These are phyloP conservation scores for Termitomyces bulborhizus DNA, from an alignment of 768 basidiomycete genomes.

Conservation along the genomic window DNA sequence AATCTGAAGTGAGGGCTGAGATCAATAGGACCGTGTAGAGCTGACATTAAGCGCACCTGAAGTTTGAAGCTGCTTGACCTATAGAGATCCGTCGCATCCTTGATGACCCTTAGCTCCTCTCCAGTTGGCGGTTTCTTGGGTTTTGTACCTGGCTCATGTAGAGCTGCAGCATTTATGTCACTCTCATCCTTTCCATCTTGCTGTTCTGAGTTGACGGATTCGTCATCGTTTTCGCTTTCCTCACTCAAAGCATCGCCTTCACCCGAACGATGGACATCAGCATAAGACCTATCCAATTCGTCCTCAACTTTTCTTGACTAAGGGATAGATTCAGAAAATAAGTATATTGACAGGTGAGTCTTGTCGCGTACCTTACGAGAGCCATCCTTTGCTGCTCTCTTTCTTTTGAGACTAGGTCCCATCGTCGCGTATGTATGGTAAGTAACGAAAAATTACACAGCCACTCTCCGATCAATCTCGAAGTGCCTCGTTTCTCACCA, in stretches of 20 bases:
- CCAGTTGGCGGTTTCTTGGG: slow-evolving; percentile 56
- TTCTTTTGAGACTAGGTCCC: slow-evolving; percentile 23
- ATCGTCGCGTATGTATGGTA: slow-evolving; percentile 11
- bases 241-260: slow-evolving; percentile 8
- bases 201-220: slow-evolving; percentile 8
- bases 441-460: slow-evolving; percentile 25
- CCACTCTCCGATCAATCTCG: slow-evolving; percentile 18
- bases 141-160: slow-evolving; percentile 19
- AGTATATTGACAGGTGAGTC: background rate
- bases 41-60: slow-evolving; percentile 43
- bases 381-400: slow-evolving; percentile 14
- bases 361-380: slow-evolving; percentile 17
- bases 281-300: background rate
- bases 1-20: slow-evolving; percentile 42
- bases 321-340: background rate
- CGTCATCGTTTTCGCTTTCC: slow-evolving; percentile 1
- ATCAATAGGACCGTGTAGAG: background rate
- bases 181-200: slow-evolving; percentile 11
- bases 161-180: slow-evolving; percentile 1
- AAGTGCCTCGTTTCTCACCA: background rate
- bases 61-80: slow-evolving; percentile 80
- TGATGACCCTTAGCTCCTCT: slow-evolving; percentile 64
- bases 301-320: slow-evolving; percentile 12
- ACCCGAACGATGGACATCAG: slow-evolving; percentile 6
- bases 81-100: slow-evolving; percentile 69